Conservation (phyloP, 2,329 filamentous ascomycete species). For the Metarhizium guizhouense region DNA sequence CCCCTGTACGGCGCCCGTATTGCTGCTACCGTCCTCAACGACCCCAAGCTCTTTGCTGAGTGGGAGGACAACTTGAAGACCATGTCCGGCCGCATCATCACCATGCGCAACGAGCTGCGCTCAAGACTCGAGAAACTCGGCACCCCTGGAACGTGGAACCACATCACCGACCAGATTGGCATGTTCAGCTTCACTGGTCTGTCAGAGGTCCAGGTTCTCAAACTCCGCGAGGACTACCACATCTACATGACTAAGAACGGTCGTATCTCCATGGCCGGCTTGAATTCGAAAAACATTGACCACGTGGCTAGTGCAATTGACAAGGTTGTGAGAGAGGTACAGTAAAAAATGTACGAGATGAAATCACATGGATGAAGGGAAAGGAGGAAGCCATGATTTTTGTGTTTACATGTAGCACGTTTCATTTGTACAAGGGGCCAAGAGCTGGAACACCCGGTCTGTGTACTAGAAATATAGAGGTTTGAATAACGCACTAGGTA, state of each 20-base stretch:
- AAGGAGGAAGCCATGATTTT: not conserved
- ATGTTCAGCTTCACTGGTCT: constrained; percentile 97
- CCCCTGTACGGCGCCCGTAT: constrained; percentile 91
- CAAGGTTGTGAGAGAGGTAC: constrained; percentile 53
- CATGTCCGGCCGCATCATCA: constrained; percentile 92
- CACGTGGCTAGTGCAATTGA: constrained; percentile 89
- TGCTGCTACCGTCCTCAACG: constrained; percentile 75
- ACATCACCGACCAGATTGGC: constrained; percentile 97
- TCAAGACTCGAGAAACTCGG: constrained; percentile 72
- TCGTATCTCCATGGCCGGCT: constrained; percentile 94
- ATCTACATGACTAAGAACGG: constrained; percentile 97
- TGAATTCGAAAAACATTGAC: constrained; percentile 86
- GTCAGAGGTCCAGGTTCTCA: constrained; percentile 61
- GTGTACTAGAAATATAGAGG: constrained; percentile 2
- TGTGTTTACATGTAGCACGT: not conserved
- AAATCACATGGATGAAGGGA: not conserved
- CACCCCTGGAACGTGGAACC: constrained; percentile 88
- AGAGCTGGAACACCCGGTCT: constrained; percentile 6
- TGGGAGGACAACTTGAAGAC: constrained; percentile 88
- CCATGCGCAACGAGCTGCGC: constrained; percentile 75
- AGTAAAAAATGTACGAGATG: constrained; percentile 9
- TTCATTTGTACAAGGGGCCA: constrained; percentile 2
- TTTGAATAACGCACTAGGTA: not conserved
- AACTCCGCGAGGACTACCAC: constrained; percentile 61
- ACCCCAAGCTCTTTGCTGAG: constrained; percentile 69